phyloP scores from a whole-genome alignment of 2,329 filamentous ascomycete species.

The Arthrobotrys musiformis region DNA sequence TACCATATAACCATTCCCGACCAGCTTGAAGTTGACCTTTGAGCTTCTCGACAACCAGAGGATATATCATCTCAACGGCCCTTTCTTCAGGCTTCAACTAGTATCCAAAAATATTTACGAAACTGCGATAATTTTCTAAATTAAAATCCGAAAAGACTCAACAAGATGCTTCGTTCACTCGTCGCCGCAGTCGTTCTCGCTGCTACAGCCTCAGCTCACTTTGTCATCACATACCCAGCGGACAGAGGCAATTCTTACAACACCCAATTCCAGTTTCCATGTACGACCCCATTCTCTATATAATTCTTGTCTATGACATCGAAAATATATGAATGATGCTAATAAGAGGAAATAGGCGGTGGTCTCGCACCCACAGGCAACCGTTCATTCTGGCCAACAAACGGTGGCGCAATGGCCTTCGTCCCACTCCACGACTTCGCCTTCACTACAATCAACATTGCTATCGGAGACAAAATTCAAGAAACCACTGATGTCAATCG shows the following conservation, averaged over 20 bases:
- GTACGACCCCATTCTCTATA: slow-evolving; percentile 55
- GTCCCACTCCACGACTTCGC: slow-evolving; percentile 64
- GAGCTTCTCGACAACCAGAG: slow-evolving; percentile 3
- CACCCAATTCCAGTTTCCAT: slow-evolving; percentile 61
- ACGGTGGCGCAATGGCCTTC: slow-evolving; percentile 64
- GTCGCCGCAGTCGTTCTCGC: slow-evolving; percentile 29
- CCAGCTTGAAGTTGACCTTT: slow-evolving; percentile 51
- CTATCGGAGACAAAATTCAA: slow-evolving; percentile 61
- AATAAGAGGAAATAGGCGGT: slow-evolving; percentile 18
- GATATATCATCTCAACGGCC: not conserved
- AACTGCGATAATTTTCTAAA: not conserved
- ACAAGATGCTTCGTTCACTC: slow-evolving; percentile 47
- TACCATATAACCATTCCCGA: not conserved
- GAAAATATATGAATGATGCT: not conserved
- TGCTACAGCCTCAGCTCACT: slow-evolving; percentile 67
- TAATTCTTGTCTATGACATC: not conserved
- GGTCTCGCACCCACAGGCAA: slow-evolving; percentile 60
- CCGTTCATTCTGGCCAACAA: slow-evolving; percentile 65
- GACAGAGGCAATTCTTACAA: slow-evolving; percentile 66
- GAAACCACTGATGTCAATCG: slow-evolving; percentile 61
- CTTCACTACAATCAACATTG: slow-evolving; percentile 66
- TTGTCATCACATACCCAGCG: slow-evolving; percentile 68
- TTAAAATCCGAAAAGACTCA: not conserved
- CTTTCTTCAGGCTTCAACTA: not conserved
- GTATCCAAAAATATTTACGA: not conserved